phyloP scores from a whole-genome alignment of 2,329 filamentous ascomycete genomes.

The Cryphonectria nitschkei region DNA sequence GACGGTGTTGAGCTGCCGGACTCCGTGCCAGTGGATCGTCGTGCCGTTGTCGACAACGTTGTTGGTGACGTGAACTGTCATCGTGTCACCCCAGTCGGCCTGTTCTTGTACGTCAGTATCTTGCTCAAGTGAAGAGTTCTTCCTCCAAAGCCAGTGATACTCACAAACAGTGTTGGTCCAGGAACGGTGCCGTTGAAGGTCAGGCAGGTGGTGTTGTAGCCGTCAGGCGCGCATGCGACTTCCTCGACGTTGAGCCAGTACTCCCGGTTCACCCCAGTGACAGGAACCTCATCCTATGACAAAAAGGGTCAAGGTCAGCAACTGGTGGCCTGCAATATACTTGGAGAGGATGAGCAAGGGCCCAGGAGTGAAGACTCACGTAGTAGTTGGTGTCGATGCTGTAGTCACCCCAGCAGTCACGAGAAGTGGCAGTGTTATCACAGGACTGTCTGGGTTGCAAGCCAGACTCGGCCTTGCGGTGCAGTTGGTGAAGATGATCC shows the following conservation, averaged over 20 bases:
- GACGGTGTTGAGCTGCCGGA: conserved; percentile 48
- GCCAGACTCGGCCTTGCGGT: conserved; percentile 1
- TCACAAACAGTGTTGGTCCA: conserved; percentile 36
- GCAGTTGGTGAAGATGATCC: not conserved
- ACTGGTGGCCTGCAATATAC: not conserved
- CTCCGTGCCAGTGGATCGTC: conserved; percentile 53
- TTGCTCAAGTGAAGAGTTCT: not conserved
- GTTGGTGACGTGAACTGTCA: conserved; percentile 65
- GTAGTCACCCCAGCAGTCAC: conserved; percentile 38
- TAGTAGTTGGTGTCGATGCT: conserved; percentile 38
- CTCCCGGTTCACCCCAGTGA: conserved; percentile 32
- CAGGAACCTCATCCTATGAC: conserved; percentile 32
- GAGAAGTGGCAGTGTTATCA: conserved; percentile 34
- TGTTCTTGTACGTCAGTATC: conserved; percentile 19
- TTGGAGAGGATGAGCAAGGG: not conserved
- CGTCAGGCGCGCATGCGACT: conserved; percentile 33
- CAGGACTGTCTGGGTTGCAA: conserved; percentile 21
- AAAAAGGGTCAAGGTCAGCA: not conserved
- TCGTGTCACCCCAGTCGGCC: conserved; percentile 49
- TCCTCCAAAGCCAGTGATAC: not conserved
- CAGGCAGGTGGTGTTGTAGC: conserved; percentile 33
- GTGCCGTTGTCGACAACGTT: conserved; percentile 50
- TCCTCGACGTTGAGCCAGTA: conserved; percentile 34
- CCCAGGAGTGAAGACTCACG: not conserved
- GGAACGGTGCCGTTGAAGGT: conserved; percentile 40